Percentiles rank a stretch among this genome's conserved stretches.
Evolutionary conservation across 176 grass and related monocot genomes (phyloP).

Genomic region (Thalia dealbata): DNA sequence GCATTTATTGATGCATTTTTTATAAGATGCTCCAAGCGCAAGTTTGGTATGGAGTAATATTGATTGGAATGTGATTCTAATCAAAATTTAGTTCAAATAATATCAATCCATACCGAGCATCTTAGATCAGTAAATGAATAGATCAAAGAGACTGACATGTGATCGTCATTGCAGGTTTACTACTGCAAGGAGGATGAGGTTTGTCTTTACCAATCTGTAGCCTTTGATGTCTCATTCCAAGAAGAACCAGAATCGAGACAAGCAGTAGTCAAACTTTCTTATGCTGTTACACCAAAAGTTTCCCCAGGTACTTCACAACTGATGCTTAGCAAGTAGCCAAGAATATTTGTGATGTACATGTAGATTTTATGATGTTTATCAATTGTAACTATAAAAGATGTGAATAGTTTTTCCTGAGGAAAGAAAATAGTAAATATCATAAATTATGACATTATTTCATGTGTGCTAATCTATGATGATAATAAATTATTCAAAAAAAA

Average conservation of each 20-base stretch:
- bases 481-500: no score
- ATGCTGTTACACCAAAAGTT: conserved; percentile 53
- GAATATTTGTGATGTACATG: not conserved
- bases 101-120: no score
- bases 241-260: conserved; percentile 26
- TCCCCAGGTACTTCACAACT: conserved; percentile 35
- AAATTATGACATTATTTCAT: not conserved
- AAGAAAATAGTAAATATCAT: not conserved
- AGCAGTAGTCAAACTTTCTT: conserved; percentile 41
- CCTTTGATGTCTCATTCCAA: conserved; percentile 72
- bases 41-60: no score
- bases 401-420: not conserved
- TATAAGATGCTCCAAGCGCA: not conserved
- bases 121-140: no score
- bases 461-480: not conserved
- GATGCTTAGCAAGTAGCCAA: conserved; percentile 31
- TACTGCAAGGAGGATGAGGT: conserved; percentile 93
- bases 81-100: no score
- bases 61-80: not conserved
- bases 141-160: not conserved
- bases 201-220: conserved; percentile 74
- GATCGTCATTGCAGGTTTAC: conserved; percentile 18
- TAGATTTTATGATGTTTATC: not conserved
- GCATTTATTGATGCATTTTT: not conserved
- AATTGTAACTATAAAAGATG: not conserved